Percentiles rank a stretch among this genome's conserved stretches.
phyloP scores from a whole-genome alignment of 106 monocot genomes.

The Xerophyta viscosa region DNA sequence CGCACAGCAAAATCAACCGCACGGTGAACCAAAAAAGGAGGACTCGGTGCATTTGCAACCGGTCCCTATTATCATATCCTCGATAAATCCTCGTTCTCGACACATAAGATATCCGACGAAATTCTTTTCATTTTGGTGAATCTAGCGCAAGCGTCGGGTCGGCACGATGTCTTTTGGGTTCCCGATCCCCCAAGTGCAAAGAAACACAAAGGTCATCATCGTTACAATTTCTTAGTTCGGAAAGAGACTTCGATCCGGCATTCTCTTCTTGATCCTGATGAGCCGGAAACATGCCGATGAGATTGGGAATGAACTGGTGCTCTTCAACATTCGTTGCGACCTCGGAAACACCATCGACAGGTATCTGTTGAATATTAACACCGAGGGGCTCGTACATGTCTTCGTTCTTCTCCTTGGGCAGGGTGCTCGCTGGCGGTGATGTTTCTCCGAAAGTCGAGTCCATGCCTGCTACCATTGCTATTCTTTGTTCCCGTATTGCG shows the following conservation, averaged over 20 bases:
- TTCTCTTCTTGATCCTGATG: constrained; percentile 12
- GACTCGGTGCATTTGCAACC: no score
- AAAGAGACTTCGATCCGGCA: constrained; percentile 1
- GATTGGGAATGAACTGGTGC: constrained; percentile 75
- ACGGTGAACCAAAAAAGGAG: no score
- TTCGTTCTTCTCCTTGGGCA: constrained; percentile 44
- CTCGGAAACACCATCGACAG: constrained; percentile 28
- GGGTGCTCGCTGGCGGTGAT: constrained; percentile 25
- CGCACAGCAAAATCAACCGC: no score
- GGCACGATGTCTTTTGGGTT: constrained; percentile 7
- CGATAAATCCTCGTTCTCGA: background rate
- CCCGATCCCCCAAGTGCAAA: constrained; percentile 12
- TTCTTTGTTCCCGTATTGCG: constrained; percentile 64
- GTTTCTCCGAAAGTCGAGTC: constrained; percentile 59
- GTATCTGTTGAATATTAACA: constrained; percentile 52
- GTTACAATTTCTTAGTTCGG: constrained; percentile 3
- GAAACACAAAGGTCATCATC: constrained; percentile 19
- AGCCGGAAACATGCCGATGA: constrained; percentile 14
- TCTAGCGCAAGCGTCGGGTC: background rate
- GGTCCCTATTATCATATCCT: no score
- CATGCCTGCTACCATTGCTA: constrained; percentile 24
- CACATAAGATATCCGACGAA: no score
- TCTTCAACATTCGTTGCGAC: constrained; percentile 52
- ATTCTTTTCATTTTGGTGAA: background rate
- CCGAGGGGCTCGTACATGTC: constrained; percentile 69